These are phyloP conservation scores for Phaeomoniella chlamydospora DNA, from an alignment of 2,329 filamentous ascomycete genomes.

Conservation along the genomic window DNA sequence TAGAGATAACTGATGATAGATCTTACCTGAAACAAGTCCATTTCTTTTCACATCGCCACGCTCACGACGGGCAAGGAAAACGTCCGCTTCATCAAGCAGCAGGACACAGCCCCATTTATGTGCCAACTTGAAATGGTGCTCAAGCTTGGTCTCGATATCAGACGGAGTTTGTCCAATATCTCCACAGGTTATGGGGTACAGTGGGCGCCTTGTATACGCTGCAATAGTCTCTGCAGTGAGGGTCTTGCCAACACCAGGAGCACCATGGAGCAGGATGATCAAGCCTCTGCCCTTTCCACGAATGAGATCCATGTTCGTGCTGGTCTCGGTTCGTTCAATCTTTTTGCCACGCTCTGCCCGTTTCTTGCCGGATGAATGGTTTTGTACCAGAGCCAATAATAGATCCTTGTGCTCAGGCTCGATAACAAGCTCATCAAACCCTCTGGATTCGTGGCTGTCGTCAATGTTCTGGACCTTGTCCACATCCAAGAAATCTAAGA, in stretches of 20 bases:
- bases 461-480: too few species aligned
- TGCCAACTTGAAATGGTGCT: constrained; percentile 13
- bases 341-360: too few species aligned
- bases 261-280: constrained; percentile 13
- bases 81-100: constrained; percentile 29
- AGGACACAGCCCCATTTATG: constrained; percentile 22
- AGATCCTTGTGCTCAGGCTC: not conserved
- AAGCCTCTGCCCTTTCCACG: constrained; percentile 10
- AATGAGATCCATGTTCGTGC: constrained; percentile 2
- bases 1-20: too few species aligned
- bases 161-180: constrained; percentile 31
- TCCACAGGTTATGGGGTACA: constrained; percentile 19
- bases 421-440: not conserved
- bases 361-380: too few species aligned
- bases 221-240: constrained; percentile 9
- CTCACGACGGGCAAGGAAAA: constrained; percentile 35
- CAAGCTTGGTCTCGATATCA: constrained; percentile 14
- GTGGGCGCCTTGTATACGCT: constrained; percentile 7
- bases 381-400: not conserved
- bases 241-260: constrained; percentile 5
- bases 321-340: not conserved
- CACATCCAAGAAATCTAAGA: too few species aligned
- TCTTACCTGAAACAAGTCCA: constrained; percentile 1
- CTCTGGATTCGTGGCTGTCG: too few species aligned
- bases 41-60: constrained; percentile 33